phyloP scores from a whole-genome alignment of 768 basidiomycete species.

The Daedaleopsis sinensis region DNA sequence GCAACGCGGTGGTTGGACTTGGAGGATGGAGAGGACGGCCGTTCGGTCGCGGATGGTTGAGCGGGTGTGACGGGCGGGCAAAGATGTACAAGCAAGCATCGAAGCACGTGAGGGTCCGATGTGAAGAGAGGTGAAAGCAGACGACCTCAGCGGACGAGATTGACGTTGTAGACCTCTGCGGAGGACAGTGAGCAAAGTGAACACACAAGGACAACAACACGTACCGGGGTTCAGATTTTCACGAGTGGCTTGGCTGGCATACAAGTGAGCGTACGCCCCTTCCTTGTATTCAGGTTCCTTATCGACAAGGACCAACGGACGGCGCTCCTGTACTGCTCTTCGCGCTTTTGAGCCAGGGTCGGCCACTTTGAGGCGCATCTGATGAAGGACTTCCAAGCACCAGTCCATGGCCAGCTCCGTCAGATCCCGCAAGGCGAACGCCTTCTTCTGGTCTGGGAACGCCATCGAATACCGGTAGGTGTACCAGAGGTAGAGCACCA shows the following conservation, averaged over 20 bases:
- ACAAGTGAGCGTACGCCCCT: not conserved
- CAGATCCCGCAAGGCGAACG: slow-evolving; percentile 55
- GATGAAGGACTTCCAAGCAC: slow-evolving; percentile 41
- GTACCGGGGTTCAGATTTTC: not conserved
- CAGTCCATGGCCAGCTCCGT: slow-evolving; percentile 73
- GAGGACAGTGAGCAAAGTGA: not conserved
- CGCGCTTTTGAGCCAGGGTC: slow-evolving; percentile 3
- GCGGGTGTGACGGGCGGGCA: slow-evolving; percentile 13
- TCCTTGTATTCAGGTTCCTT: not conserved
- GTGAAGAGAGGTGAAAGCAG: not conserved
- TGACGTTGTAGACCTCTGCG: not conserved
- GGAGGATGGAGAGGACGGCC: not conserved
- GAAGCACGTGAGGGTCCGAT: not conserved
- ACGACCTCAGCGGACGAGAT: not conserved
- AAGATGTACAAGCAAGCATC: slow-evolving; percentile 20
- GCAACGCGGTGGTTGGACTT: not conserved
- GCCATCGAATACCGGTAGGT: slow-evolving; percentile 67
- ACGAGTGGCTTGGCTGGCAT: not conserved
- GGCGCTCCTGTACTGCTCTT: not conserved
- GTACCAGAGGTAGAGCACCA: slow-evolving; percentile 87
- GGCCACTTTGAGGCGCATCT: not conserved
- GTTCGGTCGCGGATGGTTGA: slow-evolving; percentile 8
- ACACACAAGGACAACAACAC: not conserved
- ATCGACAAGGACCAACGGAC: not conserved
- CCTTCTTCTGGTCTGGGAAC: slow-evolving; percentile 60